Conservation (phyloP, 768 basidiomycete genomes). For the Rhizopogon vinicolor region DNA sequence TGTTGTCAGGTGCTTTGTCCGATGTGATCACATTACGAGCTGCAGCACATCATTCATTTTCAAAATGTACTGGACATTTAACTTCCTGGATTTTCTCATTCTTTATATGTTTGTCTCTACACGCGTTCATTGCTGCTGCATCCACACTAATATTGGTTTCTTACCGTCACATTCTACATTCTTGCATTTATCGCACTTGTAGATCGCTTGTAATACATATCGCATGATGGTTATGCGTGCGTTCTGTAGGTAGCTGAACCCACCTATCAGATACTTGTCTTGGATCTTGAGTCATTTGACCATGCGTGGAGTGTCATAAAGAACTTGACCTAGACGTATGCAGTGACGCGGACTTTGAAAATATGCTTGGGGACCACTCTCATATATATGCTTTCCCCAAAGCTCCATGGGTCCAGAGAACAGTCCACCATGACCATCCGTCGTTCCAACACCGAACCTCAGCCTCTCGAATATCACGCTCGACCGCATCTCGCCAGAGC, state of each 20-base stretch:
- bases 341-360: constrained; percentile 10
- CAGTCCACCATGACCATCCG: constrained; percentile 20
- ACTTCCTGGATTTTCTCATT: constrained; percentile 15
- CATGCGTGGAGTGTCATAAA: too few species aligned
- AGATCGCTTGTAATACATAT: constrained; percentile 18
- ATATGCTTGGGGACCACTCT: not conserved
- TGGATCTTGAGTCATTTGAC: too few species aligned
- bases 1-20: constrained; percentile 1
- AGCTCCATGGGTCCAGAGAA: not conserved
- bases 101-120: constrained; percentile 3
- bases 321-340: not conserved
- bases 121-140: not conserved
- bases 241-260: constrained; percentile 4
- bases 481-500: not conserved
- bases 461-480: constrained; percentile 7
- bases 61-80: constrained; percentile 9
- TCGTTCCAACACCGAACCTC: constrained; percentile 27
- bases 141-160: constrained; percentile 9
- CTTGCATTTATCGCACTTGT: constrained; percentile 3
- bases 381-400: not conserved
- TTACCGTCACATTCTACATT: not conserved
- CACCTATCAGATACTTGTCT: too few species aligned
- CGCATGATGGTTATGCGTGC: constrained; percentile 1
- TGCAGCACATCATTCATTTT: constrained; percentile 2
- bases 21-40: not conserved